Conservation (phyloP, 2,329 filamentous ascomycete genomes). For the Aspergillus vadensis region DNA sequence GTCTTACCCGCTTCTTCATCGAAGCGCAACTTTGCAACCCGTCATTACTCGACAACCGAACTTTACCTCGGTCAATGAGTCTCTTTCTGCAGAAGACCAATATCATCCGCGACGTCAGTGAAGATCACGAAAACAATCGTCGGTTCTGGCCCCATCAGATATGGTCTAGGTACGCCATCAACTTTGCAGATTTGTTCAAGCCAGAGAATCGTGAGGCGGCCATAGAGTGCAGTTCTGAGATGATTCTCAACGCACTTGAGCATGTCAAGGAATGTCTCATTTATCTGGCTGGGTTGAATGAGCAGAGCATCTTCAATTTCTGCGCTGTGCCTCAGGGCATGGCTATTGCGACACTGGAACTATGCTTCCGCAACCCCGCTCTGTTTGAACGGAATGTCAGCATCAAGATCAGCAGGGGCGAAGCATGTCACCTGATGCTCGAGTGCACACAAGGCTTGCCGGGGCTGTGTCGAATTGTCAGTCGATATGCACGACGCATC, state of each 20-base stretch:
- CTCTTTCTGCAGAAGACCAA: constrained; percentile 98
- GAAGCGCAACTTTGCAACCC: constrained; percentile 84
- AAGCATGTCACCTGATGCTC: constrained; percentile 87
- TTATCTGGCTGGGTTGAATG: constrained; percentile 91
- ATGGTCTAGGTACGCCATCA: constrained; percentile 91
- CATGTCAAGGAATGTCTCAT: constrained; percentile 91
- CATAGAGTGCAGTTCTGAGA: constrained; percentile 83
- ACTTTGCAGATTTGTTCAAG: constrained; percentile 88
- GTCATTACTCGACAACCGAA: constrained; percentile 72
- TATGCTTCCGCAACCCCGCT: constrained; percentile 88
- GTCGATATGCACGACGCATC: too few species aligned
- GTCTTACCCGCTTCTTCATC: constrained; percentile 86
- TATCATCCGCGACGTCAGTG: constrained; percentile 92
- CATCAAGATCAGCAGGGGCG: constrained; percentile 94
- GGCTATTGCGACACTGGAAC: constrained; percentile 92
- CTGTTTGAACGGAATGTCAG: constrained; percentile 73
- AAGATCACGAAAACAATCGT: constrained; percentile 83
- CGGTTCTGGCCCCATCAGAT: constrained; percentile 96
- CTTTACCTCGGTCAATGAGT: constrained; percentile 92
- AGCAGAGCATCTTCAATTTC: constrained; percentile 99
- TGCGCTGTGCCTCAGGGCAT: constrained; percentile 95
- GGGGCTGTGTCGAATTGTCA: too few species aligned
- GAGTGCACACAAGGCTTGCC: constrained; percentile 87
- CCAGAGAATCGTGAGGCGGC: constrained; percentile 76
- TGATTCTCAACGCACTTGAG: constrained; percentile 86